phyloP scores from a whole-genome alignment of 2,329 filamentous ascomycete genomes.

The Sporothrix sp. region DNA sequence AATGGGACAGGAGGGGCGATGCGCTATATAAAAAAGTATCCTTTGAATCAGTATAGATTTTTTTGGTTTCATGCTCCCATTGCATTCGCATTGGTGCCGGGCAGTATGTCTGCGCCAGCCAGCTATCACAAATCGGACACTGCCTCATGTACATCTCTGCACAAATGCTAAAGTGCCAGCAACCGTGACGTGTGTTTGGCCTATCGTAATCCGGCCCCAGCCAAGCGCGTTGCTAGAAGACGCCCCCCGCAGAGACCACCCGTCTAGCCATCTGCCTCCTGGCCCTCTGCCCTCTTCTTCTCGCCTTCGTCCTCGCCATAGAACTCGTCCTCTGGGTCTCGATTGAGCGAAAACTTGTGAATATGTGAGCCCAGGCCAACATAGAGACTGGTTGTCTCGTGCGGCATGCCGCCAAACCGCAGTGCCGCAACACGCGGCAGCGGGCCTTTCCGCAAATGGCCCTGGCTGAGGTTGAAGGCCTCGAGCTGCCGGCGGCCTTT shows the following conservation, averaged over 20 bases:
- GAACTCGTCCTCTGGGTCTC: conserved; percentile 24
- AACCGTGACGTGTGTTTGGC: too few relatives aligned
- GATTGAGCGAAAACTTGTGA: conserved; percentile 36
- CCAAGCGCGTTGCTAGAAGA: too few relatives aligned
- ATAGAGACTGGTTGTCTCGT: conserved; percentile 40
- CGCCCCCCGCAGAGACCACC: too few relatives aligned
- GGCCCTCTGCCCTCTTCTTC: not conserved
- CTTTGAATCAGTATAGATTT: not conserved
- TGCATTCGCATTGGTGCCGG: not conserved
- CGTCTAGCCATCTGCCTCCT: not conserved
- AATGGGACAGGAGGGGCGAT: not conserved
- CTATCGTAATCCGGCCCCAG: too few relatives aligned
- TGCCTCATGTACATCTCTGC: too few relatives aligned
- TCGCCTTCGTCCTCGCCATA: conserved; percentile 7
- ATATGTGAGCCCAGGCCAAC: conserved; percentile 30
- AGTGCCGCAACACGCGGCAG: conserved; percentile 28
- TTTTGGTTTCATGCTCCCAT: not conserved
- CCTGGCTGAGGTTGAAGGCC: not conserved
- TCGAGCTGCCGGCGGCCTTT: not conserved
- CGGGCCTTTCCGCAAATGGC: not conserved
- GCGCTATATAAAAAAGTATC: not conserved
- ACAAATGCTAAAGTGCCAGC: too few relatives aligned
- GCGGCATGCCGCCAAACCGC: conserved; percentile 36
- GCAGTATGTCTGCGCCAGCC: too few relatives aligned
- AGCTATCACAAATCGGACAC: too few relatives aligned